Evolutionary conservation across 805 yeast genomes (phyloP), one percentile per base, ranked within the genome.

Genomic region (Sporopachydermia lactativora): DNA sequence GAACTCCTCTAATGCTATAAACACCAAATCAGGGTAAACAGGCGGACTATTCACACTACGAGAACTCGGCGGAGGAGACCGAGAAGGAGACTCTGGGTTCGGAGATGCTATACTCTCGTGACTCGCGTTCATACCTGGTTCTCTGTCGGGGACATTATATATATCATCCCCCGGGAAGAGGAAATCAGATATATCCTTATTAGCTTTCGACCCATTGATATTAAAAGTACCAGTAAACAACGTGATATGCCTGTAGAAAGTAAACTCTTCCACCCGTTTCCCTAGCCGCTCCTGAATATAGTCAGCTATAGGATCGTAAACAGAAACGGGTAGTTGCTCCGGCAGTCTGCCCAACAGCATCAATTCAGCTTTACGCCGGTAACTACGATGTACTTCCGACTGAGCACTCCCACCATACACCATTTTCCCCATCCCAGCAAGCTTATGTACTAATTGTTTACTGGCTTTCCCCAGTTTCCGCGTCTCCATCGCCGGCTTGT

Each of bases 281-380:
- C 62, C 62, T 41, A 86, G 61, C 49, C 80, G 73, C 4, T 73
- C 73, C 35, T 71, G 69, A n/a, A 92, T 89, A 53, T 68, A 83
- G 41, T 92, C 97, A 43, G 76, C 77, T 18, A 85, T 74, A 2
- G 97, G 98, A 53, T 92, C 97, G 53, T 75, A 84, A 17, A 92
- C 71, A 37, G 66, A 61, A 3, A 92, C 96, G 0, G 79, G 70
- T 16, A 47, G 40, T 45, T 86, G 89, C 36, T 76, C 74, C 13
- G 81, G 79, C 38, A 80, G 70, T 45, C 86, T 72, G 1, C 99
- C 99, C 19, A 92, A 66, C 36, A 89, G 60, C 3, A 82, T 66
- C 55, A 92, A 97, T 45, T 88, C 88, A 1, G 86, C 81, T 14
- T 75, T 73, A 55, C 92, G 99, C 46, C 86, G 82, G 36, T 77